Base-by-base conservation (phyloP, 768 basidiomycete species). In the Mycena epipterygia region DNA sequence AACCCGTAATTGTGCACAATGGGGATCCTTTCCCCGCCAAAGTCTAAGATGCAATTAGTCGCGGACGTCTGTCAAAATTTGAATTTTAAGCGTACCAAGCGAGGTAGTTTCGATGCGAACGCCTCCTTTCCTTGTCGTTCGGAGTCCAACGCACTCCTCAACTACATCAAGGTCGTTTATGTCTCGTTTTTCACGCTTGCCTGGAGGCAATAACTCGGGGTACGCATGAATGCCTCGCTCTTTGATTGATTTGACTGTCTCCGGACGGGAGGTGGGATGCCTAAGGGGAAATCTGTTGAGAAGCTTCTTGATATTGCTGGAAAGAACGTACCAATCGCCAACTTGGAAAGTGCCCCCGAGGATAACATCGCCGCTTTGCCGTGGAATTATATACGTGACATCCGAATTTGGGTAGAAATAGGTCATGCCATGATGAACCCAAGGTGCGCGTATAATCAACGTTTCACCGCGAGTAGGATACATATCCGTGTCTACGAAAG, bases 401-500 rank as follows among this genome's bases (percentile, higher is more conserved):
- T 73, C 51, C 41, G 56, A 66, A 57, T 14, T n/a, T 30, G 33
- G n/a, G n/a, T 53, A 67, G 30, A 41, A 49, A 29, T 37, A 41
- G 21, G 53, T 30, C 44, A 73, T 2, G 9, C 64, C 64, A 9
- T 63, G 51, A 19, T 49, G 80, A 57, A 89, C 77, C 56, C 79
- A 75, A 3, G 88, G 85, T 6, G 88, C 88, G 58, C 84, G 77
- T 30, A 91, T 83, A n/a, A 91, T 78, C 17, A 91, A 84, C 0
- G 88, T 84, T 76, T 92, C 91, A 9, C 91, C 91, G 17, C 90
- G 83, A 72, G 90, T 87, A 4, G 91, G 89, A 72, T 84, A 84
- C 27, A 90, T 25, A 32, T 56, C 35, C 14, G 58, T 63, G n/a
- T 72, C 70, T 81, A 29, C 13, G 14, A n/a, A 42, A n/a, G 1